Base-by-base conservation (phyloP, 1,139 yeast species). In the Kurtzmaniella quercitrusa region DNA sequence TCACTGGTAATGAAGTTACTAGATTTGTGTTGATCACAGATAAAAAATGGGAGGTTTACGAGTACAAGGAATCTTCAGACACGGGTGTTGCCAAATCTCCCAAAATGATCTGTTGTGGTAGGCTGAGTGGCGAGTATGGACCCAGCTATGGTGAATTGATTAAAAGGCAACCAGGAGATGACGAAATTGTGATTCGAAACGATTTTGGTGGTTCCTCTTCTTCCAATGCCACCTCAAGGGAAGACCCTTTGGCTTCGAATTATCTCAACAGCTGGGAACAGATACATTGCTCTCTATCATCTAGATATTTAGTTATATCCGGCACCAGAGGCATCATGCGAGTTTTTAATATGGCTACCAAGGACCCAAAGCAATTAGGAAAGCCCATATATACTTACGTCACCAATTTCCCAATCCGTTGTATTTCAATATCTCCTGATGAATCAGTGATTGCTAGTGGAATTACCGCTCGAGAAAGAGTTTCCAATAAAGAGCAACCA, bases 391-490 rank as follows among this genome's bases (percentile, higher is more conserved):
- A 85, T 61, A 78, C 87, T 0, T 81, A 86, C 56, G 67, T 75
- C 37, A 82, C 91, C 24, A 78, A 77, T 48, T 86, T 86, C 60
- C 91, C 94, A 1, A 84, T 90, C 31, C 65, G 95, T 46, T 88
- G 95, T 55, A 71, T 88, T 45, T 83, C 89, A 16, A 70, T 88
- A 1, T 78, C 94, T 7, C 78, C 82, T 0, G 70, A 75, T 49
- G 89, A 85, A 33, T 68, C 75, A 10, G 68, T 82, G 36, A 69
- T 90, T 10, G 95, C 95, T 1, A 79, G 90, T 53, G 94, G 95
- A 0, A 82, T 90, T 23, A 85, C 91, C 0, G 93, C 95, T 0
- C 77, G 82, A 48, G 94, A 87, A 54, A 71, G 86, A 48, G 65
- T 77, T 17, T 77, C 84, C 1, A 83, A 83, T 8, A 75, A 81